Evolutionary conservation across 441 rosid species (phyloP), one percentile per base, ranked within the genome.

Genomic region (Adansonia grandidieri): DNA sequence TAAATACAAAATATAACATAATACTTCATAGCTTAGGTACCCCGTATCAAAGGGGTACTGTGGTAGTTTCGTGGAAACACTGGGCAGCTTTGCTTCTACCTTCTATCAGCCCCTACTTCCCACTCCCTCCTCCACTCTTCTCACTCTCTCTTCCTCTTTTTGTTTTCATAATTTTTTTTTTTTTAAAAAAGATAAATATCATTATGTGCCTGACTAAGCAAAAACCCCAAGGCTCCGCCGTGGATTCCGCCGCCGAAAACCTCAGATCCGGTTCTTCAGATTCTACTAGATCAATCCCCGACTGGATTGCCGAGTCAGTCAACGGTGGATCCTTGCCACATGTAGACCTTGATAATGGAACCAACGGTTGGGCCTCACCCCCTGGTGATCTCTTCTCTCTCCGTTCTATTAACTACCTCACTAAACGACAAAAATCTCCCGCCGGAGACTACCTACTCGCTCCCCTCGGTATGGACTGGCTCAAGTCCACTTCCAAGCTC

Each of bases 381-480:
- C 96, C 98, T 2, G 92, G 96, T 10, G 83, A 91, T 13, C 83
- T 91, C 4, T 95, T 95, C 88, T 82, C 85, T 64, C 91, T 93
- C 75, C 96, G 99, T 64, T 86, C 96, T 47, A 44, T 69, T 24
- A 81, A 84, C 54, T 93, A 88, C 81, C 79, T 95, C 47, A 70
- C 87, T 10, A 92, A 81, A 74, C 82, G 89, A 10, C 92, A 83
- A 37, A 94, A 94, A 82, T 77, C 88, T 0, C 96, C 98, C 28
- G 64, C 93, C 78, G 94, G 96, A 19, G 93, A 86, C 47, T 95
- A 88, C 85, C 86, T 92, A 10, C 92, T 93, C 84, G 80, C 87
- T 1, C 99, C 97, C 7, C 89, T 91, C 78, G 99, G 98, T 24
- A 84, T 95, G 96, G 98, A 94, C 84, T 92, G 95, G 98, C 90